Evolutionary conservation across 768 basidiomycete genomes (phyloP), one percentile per base, ranked within the genome.

Genomic region (Leccinellum luteum): DNA sequence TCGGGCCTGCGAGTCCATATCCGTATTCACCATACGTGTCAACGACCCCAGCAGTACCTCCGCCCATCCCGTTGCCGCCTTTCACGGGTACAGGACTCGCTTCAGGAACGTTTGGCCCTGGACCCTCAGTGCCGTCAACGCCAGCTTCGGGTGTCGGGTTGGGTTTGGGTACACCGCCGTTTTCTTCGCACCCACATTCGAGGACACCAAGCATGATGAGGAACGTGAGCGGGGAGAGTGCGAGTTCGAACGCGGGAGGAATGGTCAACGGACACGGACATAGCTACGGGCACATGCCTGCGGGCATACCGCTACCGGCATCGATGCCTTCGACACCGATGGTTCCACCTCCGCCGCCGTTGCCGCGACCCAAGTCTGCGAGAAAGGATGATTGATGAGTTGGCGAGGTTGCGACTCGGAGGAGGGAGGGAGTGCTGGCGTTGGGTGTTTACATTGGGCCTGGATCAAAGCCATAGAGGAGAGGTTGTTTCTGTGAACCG

Each of bases 21-120:
- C 64, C 71, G 0, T 66, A 69, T 25, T 68, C 75, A 7, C 75
- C 77, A 1, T 72, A 60, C 74, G 71, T 50, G 6, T n/a, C 66
- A 12, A 31, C 61, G 4, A 56, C 50, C 0, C 59, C 60, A 6
- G 25, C 9, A 2, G 35, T 25, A 1, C 58, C 58, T 0, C 66
- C 60, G 0, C 57, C 52, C 0, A 27, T 50, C 17, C 35, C 38
- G 38, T 41, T 41, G 38, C 38, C 38, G 4, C 8, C 38, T 35
- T 35, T 35, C 35, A 17, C 1, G 10, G 3, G 17, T 9, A 2
- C 10, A 41, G 38, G 17, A n/a, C 38, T 41, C 63, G 9, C 64
- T 12, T 34, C 79, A 74, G 59, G 55, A 61, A 13, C 68, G 67
- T 45, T 57, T 52, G 56, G 76, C 72, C 14, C 78, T 75, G 2